Evolutionary conservation across 2,329 filamentous ascomycete genomes (phyloP).

Genomic region (Pyricularia sp.): DNA sequence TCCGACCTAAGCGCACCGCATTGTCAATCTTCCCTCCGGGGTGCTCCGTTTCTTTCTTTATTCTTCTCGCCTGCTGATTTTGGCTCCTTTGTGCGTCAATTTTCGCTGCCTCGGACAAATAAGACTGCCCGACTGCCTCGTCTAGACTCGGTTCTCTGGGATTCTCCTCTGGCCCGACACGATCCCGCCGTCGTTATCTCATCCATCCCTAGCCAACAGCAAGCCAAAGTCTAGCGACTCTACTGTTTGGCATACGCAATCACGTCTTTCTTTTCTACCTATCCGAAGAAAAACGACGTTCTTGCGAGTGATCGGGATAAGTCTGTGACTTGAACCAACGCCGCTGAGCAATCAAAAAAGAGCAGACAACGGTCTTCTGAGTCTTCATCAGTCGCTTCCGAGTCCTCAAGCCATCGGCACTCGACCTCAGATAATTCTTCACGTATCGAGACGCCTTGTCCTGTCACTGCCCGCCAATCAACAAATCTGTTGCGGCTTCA

Average conservation of each 20-base stretch:
- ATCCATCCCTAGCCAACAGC: background rate
- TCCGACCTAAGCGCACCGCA: slow-evolving; percentile 3
- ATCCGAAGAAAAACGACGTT: background rate
- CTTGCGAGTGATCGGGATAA: slow-evolving; percentile 1
- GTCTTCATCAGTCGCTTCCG: background rate
- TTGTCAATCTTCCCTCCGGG: slow-evolving; percentile 8
- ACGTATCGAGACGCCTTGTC: background rate
- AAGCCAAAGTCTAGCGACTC: background rate
- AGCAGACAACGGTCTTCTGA: background rate
- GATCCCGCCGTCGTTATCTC: background rate
- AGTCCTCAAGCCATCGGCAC: background rate
- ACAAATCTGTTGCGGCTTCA: background rate
- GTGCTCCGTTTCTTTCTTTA: slow-evolving; percentile 6
- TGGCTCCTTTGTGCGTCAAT: slow-evolving; percentile 1
- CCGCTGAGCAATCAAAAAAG: background rate
- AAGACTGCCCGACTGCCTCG: background rate
- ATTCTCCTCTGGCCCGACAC: background rate
- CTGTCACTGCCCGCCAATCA: background rate
- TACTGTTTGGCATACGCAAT: background rate
- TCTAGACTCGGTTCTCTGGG: background rate
- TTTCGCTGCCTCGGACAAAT: background rate
- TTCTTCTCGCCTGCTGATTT: slow-evolving; percentile 7
- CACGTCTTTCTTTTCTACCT: background rate
- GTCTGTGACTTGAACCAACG: slow-evolving; percentile 4
- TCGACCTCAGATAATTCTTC: background rate